Evolutionary conservation across 2,329 filamentous ascomycete genomes (phyloP), one percentile per base, ranked within the genome.

Genomic region (Torrubiellomyces zombiae): DNA sequence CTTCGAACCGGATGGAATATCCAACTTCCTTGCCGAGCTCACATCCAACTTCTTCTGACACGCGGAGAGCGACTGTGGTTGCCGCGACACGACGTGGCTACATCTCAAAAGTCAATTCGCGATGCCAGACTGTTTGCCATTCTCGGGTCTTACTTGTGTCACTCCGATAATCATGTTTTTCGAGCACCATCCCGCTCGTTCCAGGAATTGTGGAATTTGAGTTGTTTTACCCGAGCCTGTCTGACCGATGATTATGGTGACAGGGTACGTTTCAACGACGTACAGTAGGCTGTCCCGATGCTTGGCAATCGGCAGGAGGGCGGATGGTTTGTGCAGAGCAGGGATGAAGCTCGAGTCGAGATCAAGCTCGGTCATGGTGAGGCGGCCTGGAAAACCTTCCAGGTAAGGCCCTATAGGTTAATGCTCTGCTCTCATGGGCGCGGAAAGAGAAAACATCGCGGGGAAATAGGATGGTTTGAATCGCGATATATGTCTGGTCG

Each of bases 221-320:
- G 89, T 95, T 2, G 85, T 93, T 53, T 95, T 95, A 20, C 86
- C 85, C 14, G 80, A 92, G 4, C 89, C 89, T 2, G 89, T 95
- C 45, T 94, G 83, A 7, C 86, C 89, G 27, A 95, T 73, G 9
- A 95, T 71, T 25, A 95, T 81, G 0, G 80, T 86, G 29, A 95
- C 75, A 0, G 79, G 75, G 34, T 71, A 70, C 6, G 70, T 83
- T 47, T 95, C 86, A 30, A 94, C 67, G 9, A 85, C 63, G 50
- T 93, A 95, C 3, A 94, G 64, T 2, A 98, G 58, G 27, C 63
- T 71, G 28, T 89, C 64, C 33, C 71, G 72, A 39, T 95, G 76
- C 36, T 78, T 77, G 16, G 85, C 71, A 32, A 98, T 94, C 1
- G 89, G 86, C 2, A 98, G 63, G 3, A 94, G 57, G 6, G 76